These are phyloP conservation scores for Amaranthus tricolor DNA, from an alignment of 179 eudicot species.

Conservation along the genomic window DNA sequence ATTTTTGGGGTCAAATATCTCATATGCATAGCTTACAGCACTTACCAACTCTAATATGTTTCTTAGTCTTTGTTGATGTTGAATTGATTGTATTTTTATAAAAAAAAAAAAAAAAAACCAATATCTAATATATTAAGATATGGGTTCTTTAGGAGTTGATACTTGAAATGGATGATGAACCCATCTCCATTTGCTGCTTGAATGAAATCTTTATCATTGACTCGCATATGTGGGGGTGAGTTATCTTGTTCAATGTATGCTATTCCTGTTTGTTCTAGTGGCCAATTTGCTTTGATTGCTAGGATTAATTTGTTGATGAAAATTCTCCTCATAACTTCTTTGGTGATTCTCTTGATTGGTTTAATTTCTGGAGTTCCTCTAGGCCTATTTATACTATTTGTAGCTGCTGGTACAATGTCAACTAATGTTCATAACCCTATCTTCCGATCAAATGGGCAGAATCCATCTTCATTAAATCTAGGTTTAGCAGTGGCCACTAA, in stretches of 20 bases:
- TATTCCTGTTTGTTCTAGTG: not conserved
- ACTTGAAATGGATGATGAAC: not conserved
- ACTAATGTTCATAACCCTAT: not conserved
- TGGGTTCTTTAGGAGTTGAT: not conserved
- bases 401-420: not conserved
- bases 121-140: not conserved
- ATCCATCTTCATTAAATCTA: not conserved
- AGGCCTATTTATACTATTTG: not conserved
- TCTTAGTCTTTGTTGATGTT: not conserved
- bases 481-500: not conserved
- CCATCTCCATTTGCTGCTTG: not conserved
- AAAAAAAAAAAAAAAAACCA: not conserved
- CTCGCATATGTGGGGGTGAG: not conserved
- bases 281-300: slow-evolving; percentile 1
- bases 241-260: slow-evolving; percentile 7
- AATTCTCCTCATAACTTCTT: not conserved
- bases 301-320: not conserved
- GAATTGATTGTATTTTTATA: too few species aligned
- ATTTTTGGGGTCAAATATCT: too few species aligned
- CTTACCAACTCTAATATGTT: too few species aligned
- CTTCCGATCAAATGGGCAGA: not conserved
- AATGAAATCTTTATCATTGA: not conserved
- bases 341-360: not conserved
- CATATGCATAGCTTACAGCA: too few species aligned
- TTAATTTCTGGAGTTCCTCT: not conserved